These are phyloP conservation scores for Massarina eburnea DNA, from an alignment of 2,329 filamentous ascomycete genomes.

Conservation along the genomic window DNA sequence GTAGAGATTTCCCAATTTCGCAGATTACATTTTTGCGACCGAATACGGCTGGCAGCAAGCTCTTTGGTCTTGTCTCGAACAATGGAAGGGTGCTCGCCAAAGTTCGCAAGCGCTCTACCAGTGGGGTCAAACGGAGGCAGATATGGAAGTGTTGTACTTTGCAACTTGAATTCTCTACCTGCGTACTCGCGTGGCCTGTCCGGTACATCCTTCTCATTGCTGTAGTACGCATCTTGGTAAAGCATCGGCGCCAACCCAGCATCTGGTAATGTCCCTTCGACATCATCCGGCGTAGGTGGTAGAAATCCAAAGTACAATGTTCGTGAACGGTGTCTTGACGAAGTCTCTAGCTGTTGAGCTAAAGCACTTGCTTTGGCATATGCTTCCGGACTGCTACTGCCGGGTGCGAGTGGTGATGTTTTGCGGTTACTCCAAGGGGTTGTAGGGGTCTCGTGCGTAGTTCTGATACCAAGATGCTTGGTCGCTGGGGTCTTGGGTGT, in stretches of 20 bases:
- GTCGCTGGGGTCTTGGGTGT: conserved; percentile 28
- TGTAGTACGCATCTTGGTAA: conserved; percentile 85
- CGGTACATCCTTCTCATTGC: conserved; percentile 80
- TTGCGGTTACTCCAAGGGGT: conserved; percentile 40
- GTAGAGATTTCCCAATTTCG: conserved; percentile 75
- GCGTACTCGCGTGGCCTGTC: conserved; percentile 78
- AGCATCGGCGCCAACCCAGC: conserved; percentile 66
- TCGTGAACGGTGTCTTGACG: conserved; percentile 18
- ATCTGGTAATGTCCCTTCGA: conserved; percentile 60
- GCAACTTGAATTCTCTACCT: conserved; percentile 78
- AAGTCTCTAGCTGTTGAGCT: conserved; percentile 13
- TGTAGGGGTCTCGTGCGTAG: conserved; percentile 21
- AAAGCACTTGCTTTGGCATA: conserved; percentile 21
- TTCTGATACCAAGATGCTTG: conserved; percentile 19
- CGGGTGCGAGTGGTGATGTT: conserved; percentile 18
- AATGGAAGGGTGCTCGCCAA: conserved; percentile 54
- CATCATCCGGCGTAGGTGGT: conserved; percentile 48
- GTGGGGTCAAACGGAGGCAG: conserved; percentile 75
- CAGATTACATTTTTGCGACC: conserved; percentile 62
- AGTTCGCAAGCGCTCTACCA: conserved; percentile 58
- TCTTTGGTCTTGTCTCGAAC: conserved; percentile 55
- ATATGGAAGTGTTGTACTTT: conserved; percentile 74
- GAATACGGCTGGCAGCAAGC: conserved; percentile 53
- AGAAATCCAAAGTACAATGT: conserved; percentile 40
- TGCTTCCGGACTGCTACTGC: conserved; percentile 17